Evolutionary conservation across 2,329 filamentous ascomycete genomes (phyloP), one percentile per base, ranked within the genome.

Genomic region (Hypoxylon sp.): DNA sequence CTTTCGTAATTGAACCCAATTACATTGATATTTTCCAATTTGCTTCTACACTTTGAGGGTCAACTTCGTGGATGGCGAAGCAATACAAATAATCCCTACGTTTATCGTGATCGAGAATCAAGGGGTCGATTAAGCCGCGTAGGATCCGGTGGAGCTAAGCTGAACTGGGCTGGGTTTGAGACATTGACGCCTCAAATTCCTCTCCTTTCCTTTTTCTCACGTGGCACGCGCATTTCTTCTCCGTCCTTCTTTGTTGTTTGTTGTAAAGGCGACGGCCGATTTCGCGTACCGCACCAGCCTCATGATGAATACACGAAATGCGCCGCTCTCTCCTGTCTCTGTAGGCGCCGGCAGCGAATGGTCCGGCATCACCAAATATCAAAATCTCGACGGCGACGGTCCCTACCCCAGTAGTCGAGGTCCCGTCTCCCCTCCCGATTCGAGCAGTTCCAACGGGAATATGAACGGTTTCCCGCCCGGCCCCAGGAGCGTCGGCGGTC

Each of bases 281-380:
- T 62, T 69, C 62, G 48, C 63, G 28, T 62, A 68, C 56, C 65
- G 39, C n/a, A 17, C 19, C 48, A 56, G 44, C 59, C 47, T 54
- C 71, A 86, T 78, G 81, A 91, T 92, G 89, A 91, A 87, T 82
- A 85, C 83, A 76, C 87, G 86, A 80, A 89, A 91, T 86, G 89
- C 87, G 80, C 89, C 90, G 76, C 84, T 94, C 77, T 94, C 92
- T 75, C 92, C 92, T 75, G 86, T 93, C 77, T 95, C 92, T 80
- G 81, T 91, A 84, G 89, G 90, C 77, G 92, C 65, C 48, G 46
- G 90, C 77, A 93, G 89, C 82, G 92, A 95, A 77, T 95, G 91
- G 89, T 91, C 91, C 50, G 86, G 84, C 61, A 84, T 89, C 71
- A 85, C 86, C 68, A 88, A 88, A 74, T 91, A 92, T 77, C 85